phyloP scores from a whole-genome alignment of 495 filamentous ascomycete species.

The Aspergillus campestris region DNA sequence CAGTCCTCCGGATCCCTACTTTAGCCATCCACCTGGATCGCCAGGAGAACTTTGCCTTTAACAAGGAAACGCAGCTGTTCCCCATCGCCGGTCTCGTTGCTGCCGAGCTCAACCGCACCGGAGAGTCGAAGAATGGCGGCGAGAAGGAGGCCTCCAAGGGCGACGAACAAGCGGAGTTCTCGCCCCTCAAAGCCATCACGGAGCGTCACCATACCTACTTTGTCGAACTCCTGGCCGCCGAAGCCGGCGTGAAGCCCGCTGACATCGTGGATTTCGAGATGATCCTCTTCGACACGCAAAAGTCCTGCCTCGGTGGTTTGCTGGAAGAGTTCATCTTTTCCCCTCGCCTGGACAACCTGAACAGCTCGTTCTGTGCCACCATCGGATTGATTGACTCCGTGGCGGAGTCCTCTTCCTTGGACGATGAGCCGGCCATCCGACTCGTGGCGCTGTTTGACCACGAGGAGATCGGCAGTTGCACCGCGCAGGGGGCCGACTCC shows the following conservation, averaged over 20 bases:
- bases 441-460: constrained; percentile 92
- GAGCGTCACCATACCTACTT: constrained; percentile 88
- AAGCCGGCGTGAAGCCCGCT: constrained; percentile 56
- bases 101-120: constrained; percentile 74
- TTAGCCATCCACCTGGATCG: constrained; percentile 91
- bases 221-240: constrained; percentile 74
- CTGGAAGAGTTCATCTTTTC: constrained; percentile 94
- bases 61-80: constrained; percentile 93
- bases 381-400: constrained; percentile 75
- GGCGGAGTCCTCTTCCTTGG: constrained; percentile 49
- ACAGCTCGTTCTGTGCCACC: constrained; percentile 86
- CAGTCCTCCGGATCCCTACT: constrained; percentile 79
- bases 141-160: constrained; percentile 25
- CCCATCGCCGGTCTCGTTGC: constrained; percentile 84
- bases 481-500: constrained; percentile 88
- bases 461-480: constrained; percentile 89
- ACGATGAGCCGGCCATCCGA: constrained; percentile 72
- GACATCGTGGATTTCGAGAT: constrained; percentile 92
- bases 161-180: constrained; percentile 38
- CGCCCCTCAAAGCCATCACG: constrained; percentile 63
- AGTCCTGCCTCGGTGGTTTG: constrained; percentile 78
- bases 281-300: constrained; percentile 91
- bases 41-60: constrained; percentile 76
- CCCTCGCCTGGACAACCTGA: constrained; percentile 84
- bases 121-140: constrained; percentile 28